These are phyloP conservation scores for Hypoxylon sp. DNA, from an alignment of 2,329 filamentous ascomycete species.

Conservation along the genomic window DNA sequence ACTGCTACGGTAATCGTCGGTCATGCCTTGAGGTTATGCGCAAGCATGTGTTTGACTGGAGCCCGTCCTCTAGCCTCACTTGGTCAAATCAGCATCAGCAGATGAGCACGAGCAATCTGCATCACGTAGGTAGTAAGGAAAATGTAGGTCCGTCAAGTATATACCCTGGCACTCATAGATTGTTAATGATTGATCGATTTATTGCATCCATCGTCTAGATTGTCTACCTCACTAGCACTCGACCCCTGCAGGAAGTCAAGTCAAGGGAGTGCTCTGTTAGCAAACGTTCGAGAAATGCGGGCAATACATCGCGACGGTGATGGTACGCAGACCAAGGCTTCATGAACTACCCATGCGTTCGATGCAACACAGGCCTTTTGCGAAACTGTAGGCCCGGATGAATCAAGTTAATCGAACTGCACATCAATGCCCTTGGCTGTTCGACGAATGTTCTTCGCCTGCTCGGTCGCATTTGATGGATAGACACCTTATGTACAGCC, in stretches of 20 bases:
- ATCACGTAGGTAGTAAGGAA: not conserved
- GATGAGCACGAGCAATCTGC: slow-evolving; percentile 25
- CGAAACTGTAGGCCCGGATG: slow-evolving; percentile 8
- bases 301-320: slow-evolving; percentile 18
- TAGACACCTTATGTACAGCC: slow-evolving; percentile 33
- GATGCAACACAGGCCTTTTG: slow-evolving; percentile 3
- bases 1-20: slow-evolving; percentile 29
- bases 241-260: slow-evolving; percentile 6
- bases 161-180: not conserved
- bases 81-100: slow-evolving; percentile 22
- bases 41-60: slow-evolving; percentile 27
- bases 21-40: slow-evolving; percentile 37
- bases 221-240: slow-evolving; percentile 2
- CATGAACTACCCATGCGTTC: slow-evolving; percentile 11
- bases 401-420: slow-evolving; percentile 16
- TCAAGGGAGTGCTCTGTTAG: slow-evolving; percentile 18
- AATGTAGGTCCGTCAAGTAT: not conserved
- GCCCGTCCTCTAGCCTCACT: slow-evolving; percentile 18
- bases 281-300: slow-evolving; percentile 15
- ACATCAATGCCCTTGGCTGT: slow-evolving; percentile 24
- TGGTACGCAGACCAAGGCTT: slow-evolving; percentile 13
- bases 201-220: slow-evolving; percentile 12
- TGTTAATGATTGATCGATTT: slow-evolving; percentile 21
- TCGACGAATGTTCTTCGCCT: slow-evolving; percentile 29
- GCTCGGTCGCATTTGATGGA: slow-evolving; percentile 22